Evolutionary conservation across 306 rosid genomes (phyloP), one percentile per base, ranked within the genome.

Genomic region (Luffa acutangula): DNA sequence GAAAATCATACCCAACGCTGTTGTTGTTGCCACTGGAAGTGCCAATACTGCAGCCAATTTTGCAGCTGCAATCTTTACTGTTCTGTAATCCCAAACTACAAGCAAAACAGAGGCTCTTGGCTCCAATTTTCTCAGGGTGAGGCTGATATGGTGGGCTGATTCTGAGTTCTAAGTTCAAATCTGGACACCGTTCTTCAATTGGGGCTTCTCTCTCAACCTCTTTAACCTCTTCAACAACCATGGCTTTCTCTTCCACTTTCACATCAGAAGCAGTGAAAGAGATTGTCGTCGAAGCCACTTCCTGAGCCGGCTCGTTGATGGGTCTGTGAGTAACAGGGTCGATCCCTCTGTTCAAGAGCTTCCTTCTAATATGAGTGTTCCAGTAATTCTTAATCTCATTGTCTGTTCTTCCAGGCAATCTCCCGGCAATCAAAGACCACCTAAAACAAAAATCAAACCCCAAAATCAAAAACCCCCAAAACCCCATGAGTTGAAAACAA

Each of bases 361-460:
- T 95, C 83, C 98, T 91, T 81, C 98, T 87, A 76, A 95, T 95
- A 70, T 95, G 98, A 34, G 98, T 95, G 69, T 95, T 95, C 98
- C 98, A 95, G 59, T 95, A 95, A 36, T 95, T 95, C 90, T 95
- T 95, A 56, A 95, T 95, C 88, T 95, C 98, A 81, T 95, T 95
- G 80, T 95, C 97, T 25, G 98, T 95, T 89, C 98, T 85, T 15
- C 98, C 98, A 0, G 97, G 97, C 39, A 95, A 87, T 84, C 97
- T 89, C 17, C 97, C 97, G 2, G 98, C 98, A n/a, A 95, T 95
- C 59, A 95, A 80, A 59, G 97, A 92, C 98, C 98, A 95, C 81
- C 97, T 95, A 56, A 9, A 76, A 65, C 34, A 76, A 63, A 67
- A 82, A 80, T 79, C 31, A 9, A 42, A 69, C 86, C 86, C 89